Evolutionary conservation across 768 basidiomycete genomes (phyloP).

Genomic region (Lentinula edodes): DNA sequence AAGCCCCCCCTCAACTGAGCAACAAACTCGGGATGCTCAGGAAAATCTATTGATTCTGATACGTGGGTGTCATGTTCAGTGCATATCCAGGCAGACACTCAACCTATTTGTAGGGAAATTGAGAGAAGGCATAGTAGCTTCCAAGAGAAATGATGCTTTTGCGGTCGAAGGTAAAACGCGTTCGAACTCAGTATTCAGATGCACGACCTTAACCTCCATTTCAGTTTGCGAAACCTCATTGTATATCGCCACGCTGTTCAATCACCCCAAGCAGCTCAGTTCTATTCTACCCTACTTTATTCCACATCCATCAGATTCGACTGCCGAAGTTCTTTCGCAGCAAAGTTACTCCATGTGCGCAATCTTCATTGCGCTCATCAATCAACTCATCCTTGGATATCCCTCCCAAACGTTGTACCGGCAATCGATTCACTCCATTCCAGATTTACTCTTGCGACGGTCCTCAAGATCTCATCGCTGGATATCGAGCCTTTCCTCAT

Average conservation of each 20-base stretch:
- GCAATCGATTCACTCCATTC: conserved; percentile 37
- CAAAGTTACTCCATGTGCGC: conserved; percentile 22
- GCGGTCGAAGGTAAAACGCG: conserved; percentile 55
- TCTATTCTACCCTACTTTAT: conserved; percentile 59
- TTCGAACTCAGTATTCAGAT: neutral
- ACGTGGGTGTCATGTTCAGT: conserved; percentile 36
- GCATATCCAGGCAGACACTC: neutral
- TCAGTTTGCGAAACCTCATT: conserved; percentile 74
- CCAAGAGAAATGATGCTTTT: conserved; percentile 54
- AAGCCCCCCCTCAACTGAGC: conserved; percentile 26
- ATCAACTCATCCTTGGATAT: conserved; percentile 51
- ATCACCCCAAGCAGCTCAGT: conserved; percentile 53
- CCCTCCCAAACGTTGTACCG: conserved; percentile 61
- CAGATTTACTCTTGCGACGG: conserved; percentile 31
- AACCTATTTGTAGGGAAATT: conserved; percentile 54
- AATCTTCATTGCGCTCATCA: conserved; percentile 47
- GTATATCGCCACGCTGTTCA: conserved; percentile 57
- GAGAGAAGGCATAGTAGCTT: conserved; percentile 65
- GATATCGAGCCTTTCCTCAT: conserved; percentile 46
- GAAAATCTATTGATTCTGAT: conserved; percentile 72
- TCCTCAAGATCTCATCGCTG: conserved; percentile 36
- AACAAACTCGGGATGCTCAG: conserved; percentile 38
- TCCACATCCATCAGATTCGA: conserved; percentile 36
- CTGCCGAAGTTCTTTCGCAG: conserved; percentile 8
- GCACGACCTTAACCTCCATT: neutral